phyloP scores from a whole-genome alignment of 108 stramenopile species.

The Skeletonema menzelii region DNA sequence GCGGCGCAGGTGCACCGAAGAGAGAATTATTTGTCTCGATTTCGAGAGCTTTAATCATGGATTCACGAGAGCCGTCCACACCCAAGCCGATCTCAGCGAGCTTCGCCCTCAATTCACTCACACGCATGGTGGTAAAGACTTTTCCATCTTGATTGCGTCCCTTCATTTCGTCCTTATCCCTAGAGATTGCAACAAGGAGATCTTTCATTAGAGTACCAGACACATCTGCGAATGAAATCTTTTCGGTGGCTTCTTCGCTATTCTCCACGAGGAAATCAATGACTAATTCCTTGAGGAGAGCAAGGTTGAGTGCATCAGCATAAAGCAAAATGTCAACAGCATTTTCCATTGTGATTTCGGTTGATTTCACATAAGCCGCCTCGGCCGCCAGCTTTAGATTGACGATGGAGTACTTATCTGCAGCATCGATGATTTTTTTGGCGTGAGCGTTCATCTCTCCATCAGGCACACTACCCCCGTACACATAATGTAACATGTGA shows the following conservation, averaged over 20 bases:
- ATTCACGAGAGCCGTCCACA: neutral
- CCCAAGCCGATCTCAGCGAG: neutral
- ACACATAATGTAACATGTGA: neutral
- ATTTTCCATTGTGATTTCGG: neutral
- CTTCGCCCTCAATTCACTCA: neutral
- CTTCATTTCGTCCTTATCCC: too few relatives aligned
- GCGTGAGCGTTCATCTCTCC: too few relatives aligned
- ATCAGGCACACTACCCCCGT: neutral
- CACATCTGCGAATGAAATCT: too few relatives aligned
- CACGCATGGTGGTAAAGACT: neutral
- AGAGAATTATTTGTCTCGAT: too few relatives aligned
- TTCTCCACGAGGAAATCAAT: conserved; percentile 7
- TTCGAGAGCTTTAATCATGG: too few relatives aligned
- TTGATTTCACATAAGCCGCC: neutral
- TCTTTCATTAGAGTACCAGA: too few relatives aligned
- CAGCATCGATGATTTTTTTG: neutral
- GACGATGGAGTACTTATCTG: conserved; percentile 4
- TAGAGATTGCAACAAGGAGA: too few relatives aligned
- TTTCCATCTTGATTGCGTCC: neutral
- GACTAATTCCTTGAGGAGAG: neutral
- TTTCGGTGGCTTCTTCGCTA: neutral
- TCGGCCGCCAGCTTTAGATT: conserved; percentile 7
- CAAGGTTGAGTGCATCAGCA: neutral
- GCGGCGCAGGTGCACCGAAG: too few relatives aligned
- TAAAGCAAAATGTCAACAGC: neutral